Evolutionary conservation across 176 grass and related monocot species (phyloP).

Genomic region (Carex scoparia): DNA sequence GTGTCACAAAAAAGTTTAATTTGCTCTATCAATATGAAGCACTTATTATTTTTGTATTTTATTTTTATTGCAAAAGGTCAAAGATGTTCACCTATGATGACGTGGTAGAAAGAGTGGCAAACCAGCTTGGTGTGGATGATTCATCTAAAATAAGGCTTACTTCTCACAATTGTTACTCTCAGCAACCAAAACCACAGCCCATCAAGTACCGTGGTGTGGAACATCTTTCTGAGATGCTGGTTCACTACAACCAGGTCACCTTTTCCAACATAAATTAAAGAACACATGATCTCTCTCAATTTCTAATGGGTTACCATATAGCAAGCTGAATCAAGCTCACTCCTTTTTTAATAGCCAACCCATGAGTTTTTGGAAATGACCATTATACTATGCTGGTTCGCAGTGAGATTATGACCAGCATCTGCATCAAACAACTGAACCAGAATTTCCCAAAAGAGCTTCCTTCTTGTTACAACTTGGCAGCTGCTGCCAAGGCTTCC

Average conservation of each 20-base stretch:
- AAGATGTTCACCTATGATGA: slow-evolving; percentile 89
- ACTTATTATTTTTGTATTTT: neutral
- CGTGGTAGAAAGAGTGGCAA: slow-evolving; percentile 93
- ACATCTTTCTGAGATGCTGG: slow-evolving; percentile 79
- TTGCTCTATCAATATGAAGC: slow-evolving; percentile 3
- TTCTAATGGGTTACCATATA: slow-evolving; percentile 1
- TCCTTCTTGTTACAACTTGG: neutral
- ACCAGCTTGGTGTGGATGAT: slow-evolving; percentile 75
- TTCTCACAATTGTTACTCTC: slow-evolving; percentile 98
- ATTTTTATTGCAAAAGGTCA: slow-evolving; percentile 53
- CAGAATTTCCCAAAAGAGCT: neutral
- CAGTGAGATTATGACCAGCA: neutral
- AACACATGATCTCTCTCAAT: neutral
- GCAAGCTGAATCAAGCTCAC: neutral
- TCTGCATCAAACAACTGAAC: neutral
- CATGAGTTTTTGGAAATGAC: neutral
- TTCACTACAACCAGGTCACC: slow-evolving; percentile 94
- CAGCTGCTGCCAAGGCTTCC: no score
- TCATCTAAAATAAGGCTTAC: slow-evolving; percentile 95
- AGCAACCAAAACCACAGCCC: slow-evolving; percentile 98
- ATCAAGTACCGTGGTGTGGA: slow-evolving; percentile 90
- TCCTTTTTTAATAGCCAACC: neutral
- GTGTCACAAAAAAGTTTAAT: neutral
- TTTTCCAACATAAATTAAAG: slow-evolving; percentile 17
- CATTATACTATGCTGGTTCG: neutral